Evolutionary conservation across 2,329 filamentous ascomycete genomes (phyloP), one percentile per base, ranked within the genome.

Genomic region (Mycogone perniciosa): DNA sequence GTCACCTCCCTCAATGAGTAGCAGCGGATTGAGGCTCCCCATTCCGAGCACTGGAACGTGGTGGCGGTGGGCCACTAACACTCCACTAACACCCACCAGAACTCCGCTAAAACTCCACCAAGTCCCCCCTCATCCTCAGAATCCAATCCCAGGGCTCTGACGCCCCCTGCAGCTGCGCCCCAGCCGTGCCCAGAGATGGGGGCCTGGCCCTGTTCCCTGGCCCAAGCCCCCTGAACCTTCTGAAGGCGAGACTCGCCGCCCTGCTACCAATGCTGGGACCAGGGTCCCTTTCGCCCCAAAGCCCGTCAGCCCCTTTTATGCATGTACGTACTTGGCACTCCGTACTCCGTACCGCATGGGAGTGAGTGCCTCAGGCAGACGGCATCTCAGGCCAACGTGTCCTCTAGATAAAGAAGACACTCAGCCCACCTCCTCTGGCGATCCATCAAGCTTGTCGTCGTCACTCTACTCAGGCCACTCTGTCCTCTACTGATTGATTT

Each of bases 381-480:
- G n/a, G 6, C 8, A 30, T 20, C 2, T 40, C 30, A 51, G 41
- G 56, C 56, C 54, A 62, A 53, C 56, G 59, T 64, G 62, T 62
- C 62, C 62, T 64, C 52, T 60, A 57, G 59, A 69, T 70, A 70
- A 69, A 68, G 61, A 65, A 56, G 48, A 52, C 57, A 57, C 51
- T 46, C 61, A 57, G 31, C 58, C 57, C 60, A 48, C 58, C 54
- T 38, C 40, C 57, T 39, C 48, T 48, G 33, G 3, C 11, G 45
- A 44, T 46, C 13, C 46, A 55, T 57, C 59, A 62, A 62, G 65
- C 54, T 46, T 66, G 59, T 64, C 60, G 57, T 64, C 47, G 58
- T 53, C 44, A 10, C 37, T 11, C 8, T 13, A n/a, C 9, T 6
- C 9, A n/a, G 46, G 50, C 45, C 54, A 53, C 51, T 52, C 40